A percentile compares a stretch with the other conserved stretches of the same genome.
phyloP scores from a whole-genome alignment of 305 asterid genomes.

The Salvia sclarea region DNA sequence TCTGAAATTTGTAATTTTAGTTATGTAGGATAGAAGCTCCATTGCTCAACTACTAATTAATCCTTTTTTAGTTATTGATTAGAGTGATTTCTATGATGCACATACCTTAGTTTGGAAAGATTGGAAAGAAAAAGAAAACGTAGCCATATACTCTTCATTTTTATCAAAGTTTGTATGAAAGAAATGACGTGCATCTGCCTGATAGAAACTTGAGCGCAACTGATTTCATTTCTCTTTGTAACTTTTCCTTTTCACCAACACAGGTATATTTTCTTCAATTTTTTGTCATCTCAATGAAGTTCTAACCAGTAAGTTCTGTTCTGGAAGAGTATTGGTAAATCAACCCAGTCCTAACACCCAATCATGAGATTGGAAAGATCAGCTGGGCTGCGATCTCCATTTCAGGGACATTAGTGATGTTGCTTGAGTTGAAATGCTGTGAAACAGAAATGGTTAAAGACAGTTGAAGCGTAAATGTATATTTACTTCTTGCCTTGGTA shows the following conservation, averaged over 20 bases:
- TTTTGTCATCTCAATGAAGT: slow-evolving; percentile 52
- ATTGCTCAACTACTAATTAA: not conserved
- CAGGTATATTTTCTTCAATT: slow-evolving; percentile 51
- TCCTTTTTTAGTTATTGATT: not conserved
- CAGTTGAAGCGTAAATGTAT: not conserved
- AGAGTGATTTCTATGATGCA: not conserved
- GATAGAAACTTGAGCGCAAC: not conserved
- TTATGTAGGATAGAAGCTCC: not conserved
- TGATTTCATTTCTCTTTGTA: not conserved
- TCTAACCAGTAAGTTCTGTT: slow-evolving; percentile 40
- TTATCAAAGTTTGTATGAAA: not conserved
- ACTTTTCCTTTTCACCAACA: slow-evolving; percentile 2
- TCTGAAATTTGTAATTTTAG: not conserved
- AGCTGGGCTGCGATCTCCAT: not conserved
- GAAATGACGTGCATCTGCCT: not conserved
- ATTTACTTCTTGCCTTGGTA: not conserved
- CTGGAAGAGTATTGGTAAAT: slow-evolving; percentile 33
- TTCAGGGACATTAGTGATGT: not conserved
- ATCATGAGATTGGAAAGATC: slow-evolving; percentile 10
- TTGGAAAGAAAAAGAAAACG: not conserved
- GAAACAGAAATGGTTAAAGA: not conserved
- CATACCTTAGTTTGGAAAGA: too few relatives aligned
- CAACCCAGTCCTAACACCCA: slow-evolving; percentile 20
- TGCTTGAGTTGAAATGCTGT: too few relatives aligned
- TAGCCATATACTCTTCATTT: not conserved